These are phyloP conservation scores for Stagonosporopsis chrysanthemi DNA, from an alignment of 2,329 filamentous ascomycete species.

Conservation along the genomic window DNA sequence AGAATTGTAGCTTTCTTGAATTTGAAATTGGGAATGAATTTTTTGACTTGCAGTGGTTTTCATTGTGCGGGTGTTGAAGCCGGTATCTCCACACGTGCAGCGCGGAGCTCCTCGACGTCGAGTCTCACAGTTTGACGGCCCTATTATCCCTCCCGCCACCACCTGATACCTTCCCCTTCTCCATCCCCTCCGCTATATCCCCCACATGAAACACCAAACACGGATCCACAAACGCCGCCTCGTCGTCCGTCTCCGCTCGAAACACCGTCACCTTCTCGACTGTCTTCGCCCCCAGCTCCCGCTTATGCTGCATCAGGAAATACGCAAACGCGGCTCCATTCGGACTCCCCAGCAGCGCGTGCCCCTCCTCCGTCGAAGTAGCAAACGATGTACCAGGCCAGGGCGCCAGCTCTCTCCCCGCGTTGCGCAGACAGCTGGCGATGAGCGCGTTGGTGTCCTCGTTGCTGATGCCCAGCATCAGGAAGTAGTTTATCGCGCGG, in stretches of 20 bases:
- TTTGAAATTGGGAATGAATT: no score
- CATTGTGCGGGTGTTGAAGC: no score
- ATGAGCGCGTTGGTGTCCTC: constrained; percentile 27
- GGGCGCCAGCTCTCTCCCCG: constrained; percentile 1
- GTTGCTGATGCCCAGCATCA: constrained; percentile 30
- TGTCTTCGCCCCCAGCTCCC: constrained; percentile 26
- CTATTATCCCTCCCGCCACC: no score
- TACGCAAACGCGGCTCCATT: constrained; percentile 34
- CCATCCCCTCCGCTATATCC: neutral
- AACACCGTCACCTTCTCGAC: constrained; percentile 26
- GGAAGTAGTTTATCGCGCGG: constrained; percentile 27
- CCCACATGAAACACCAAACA: constrained; percentile 24
- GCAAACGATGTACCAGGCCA: constrained; percentile 31
- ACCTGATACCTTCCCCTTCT: no score
- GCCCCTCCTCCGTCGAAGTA: constrained; percentile 22
- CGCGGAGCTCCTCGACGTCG: no score
- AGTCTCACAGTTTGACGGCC: no score
- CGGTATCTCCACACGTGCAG: no score
- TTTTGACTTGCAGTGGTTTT: no score
- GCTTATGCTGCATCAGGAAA: constrained; percentile 32
- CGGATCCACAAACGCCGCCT: constrained; percentile 23
- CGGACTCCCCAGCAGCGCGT: constrained; percentile 27
- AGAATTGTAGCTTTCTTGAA: no score
- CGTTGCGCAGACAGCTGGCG: constrained; percentile 19
- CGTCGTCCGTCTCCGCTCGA: constrained; percentile 20